phyloP scores from a whole-genome alignment of 192 early-diverging fungal genomes.

The Borealophlyctis nickersoniae region DNA sequence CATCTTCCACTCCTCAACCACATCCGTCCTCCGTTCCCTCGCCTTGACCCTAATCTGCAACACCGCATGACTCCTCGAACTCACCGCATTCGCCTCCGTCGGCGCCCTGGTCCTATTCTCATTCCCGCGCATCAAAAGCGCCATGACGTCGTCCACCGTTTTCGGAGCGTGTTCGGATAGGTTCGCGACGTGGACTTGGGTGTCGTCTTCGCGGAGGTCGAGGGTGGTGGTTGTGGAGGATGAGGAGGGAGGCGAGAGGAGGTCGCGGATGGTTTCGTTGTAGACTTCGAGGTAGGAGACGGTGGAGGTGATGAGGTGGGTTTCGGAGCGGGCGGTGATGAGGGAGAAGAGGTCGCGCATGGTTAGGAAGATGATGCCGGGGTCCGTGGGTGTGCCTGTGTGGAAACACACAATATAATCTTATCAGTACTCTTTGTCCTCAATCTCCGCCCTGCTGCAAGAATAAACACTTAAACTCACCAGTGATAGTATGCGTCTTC shows the following conservation, averaged over 20 bases:
- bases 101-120: slow-evolving; percentile 63
- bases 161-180: too few species aligned
- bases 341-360: slow-evolving; percentile 63
- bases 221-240: slow-evolving; percentile 46
- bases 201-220: slow-evolving; percentile 71
- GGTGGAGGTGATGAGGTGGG: too few species aligned
- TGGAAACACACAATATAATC: too few species aligned
- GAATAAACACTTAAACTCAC: too few species aligned
- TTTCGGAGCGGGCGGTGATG: slow-evolving; percentile 16
- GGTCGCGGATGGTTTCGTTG: slow-evolving; percentile 64
- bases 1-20: slow-evolving; percentile 17
- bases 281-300: slow-evolving; percentile 55
- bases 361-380: slow-evolving; percentile 67
- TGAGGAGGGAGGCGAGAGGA: too few species aligned
- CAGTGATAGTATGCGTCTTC: too few species aligned
- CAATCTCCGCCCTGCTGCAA: too few species aligned
- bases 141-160: too few species aligned
- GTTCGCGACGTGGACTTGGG: slow-evolving; percentile 63
- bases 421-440: too few species aligned
- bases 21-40: slow-evolving; percentile 1
- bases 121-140: background rate
- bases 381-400: slow-evolving; percentile 57
- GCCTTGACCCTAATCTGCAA: slow-evolving; percentile 54
- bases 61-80: slow-evolving; percentile 75
- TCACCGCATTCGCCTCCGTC: slow-evolving; percentile 70